Conservation (phyloP, 257 asterid genomes). For the Solanum sitiens region DNA sequence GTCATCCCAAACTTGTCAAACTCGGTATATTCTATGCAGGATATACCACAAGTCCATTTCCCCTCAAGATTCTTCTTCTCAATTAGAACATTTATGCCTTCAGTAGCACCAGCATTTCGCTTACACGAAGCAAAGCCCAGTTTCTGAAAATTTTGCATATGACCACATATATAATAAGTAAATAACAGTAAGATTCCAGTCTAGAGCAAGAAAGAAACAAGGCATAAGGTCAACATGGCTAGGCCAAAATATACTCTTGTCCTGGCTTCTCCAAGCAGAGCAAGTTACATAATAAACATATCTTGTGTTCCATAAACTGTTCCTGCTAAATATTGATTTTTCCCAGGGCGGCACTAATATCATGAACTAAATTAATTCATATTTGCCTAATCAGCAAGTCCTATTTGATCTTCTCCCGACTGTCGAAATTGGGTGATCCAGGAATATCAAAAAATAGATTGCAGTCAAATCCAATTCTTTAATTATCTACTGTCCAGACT, state of each 20-base stretch:
- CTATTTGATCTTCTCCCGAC: not conserved
- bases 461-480: not conserved
- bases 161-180: not conserved
- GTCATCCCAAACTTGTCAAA: constrained; percentile 80
- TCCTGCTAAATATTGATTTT: not conserved
- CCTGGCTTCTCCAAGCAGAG: not conserved
- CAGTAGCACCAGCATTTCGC: constrained; percentile 79
- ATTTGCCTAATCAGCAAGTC: not conserved
- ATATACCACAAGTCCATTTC: constrained; percentile 85
- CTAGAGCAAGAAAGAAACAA: not conserved
- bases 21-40: constrained; percentile 96
- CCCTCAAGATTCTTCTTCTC: constrained; percentile 77
- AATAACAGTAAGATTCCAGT: not conserved
- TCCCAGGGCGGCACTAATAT: not conserved
- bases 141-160: constrained; percentile 45
- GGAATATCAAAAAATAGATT: not conserved
- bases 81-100: constrained; percentile 88
- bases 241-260: not conserved
- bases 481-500: not conserved
- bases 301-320: not conserved
- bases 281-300: not conserved
- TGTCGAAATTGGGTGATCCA: not conserved
- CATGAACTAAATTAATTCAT: not conserved
- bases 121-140: constrained; percentile 95
- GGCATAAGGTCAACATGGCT: not conserved